Evolutionary conservation across 2,329 filamentous ascomycete genomes (phyloP), one percentile per base, ranked within the genome.

Genomic region (Colletotrichum echinochloae): DNA sequence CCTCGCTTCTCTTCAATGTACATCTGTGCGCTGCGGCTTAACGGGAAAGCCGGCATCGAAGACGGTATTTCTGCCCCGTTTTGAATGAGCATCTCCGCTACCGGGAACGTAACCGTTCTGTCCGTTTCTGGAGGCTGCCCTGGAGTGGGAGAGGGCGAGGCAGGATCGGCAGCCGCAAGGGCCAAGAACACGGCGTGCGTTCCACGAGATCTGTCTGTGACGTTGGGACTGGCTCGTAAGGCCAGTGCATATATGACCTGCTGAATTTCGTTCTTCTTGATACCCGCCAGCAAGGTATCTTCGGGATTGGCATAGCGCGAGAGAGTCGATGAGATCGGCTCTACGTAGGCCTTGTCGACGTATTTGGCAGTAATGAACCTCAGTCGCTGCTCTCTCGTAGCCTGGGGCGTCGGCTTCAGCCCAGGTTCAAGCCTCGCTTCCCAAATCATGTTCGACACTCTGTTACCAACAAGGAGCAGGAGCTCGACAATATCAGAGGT

Each of bases 401-500:
- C 94, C 75, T 91, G 90, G 0, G 94, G 87, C 0, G 86, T 84
- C 5, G 94, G 94, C 78, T 97, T 98, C 55, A 88, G 77, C 7
- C 87, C 83, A 30, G 87, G 87, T 70, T 98, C 94, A 30, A 98
- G 86, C 72, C 85, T 93, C 18, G 94, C 91, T 83, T 99, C 96
- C 94, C 95, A 99, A 26, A 99, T 87, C 91, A 95, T 95, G 81
- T 99, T 99, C 76, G 95, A 96, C 61, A 98, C 90, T 60, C 95
- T 90, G 79, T 99, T 99, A 72, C 97, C 97, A 73, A 99, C 90
- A 69, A 95, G 90, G 68, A 98, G 85, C 51, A 99, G 87, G 57
- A 99, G 88, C 78, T 99, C 97, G 79, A 99, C 92, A 79, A 98
- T 97, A 84, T 99, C 97, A 75, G 93, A 92, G 4, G 96, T 98